Percentiles rank a stretch among this genome's conserved stretches.
phyloP scores from a whole-genome alignment of 2,329 filamentous ascomycete genomes.

The Fusarium sp. region DNA sequence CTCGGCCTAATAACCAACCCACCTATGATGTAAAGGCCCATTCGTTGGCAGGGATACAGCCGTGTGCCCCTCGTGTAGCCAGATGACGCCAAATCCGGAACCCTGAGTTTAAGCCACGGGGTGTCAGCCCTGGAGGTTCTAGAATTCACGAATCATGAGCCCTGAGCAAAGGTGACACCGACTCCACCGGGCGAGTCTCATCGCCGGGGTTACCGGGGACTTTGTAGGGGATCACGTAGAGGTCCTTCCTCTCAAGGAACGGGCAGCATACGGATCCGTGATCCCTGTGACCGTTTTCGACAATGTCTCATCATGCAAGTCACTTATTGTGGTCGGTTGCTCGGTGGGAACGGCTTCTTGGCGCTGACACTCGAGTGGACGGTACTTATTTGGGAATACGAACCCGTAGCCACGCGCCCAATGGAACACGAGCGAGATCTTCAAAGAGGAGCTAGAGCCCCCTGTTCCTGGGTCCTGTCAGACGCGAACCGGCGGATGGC shows the following conservation, averaged over 20 bases:
- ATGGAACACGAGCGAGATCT: neutral
- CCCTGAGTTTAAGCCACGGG: conserved; percentile 1
- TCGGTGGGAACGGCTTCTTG: neutral
- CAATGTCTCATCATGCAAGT: neutral
- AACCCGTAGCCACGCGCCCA: neutral
- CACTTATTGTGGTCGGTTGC: neutral
- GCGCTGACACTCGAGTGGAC: neutral
- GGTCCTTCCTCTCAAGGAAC: neutral
- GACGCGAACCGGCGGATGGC: neutral
- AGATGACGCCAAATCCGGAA: conserved; percentile 2
- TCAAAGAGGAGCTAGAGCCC: neutral
- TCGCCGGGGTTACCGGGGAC: conserved; percentile 1
- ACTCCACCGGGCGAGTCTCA: neutral
- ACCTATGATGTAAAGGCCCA: neutral
- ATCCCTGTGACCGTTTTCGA: neutral
- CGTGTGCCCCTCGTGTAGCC: neutral
- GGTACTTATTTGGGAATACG: conserved; percentile 1
- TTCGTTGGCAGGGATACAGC: conserved; percentile 3
- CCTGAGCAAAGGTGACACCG: neutral
- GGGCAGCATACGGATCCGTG: neutral
- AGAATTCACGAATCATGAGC: conserved; percentile 1
- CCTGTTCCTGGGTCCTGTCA: neutral
- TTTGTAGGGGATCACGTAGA: neutral
- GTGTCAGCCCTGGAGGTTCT: neutral
- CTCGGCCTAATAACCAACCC: neutral